Base-by-base conservation (phyloP, 495 filamentous ascomycete species). In the Endocarpon pusillum region DNA sequence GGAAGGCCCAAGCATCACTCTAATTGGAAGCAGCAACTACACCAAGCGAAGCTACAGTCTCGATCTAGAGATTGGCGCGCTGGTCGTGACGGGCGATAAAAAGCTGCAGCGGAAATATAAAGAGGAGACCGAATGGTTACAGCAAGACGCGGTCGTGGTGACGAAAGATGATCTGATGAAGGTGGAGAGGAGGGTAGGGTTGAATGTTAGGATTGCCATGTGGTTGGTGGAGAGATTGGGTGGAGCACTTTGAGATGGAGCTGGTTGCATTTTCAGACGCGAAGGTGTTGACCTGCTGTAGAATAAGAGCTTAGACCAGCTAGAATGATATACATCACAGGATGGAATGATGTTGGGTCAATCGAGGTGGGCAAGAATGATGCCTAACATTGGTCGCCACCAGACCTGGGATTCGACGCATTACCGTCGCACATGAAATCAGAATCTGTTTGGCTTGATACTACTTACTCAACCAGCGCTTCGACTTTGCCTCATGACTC, bases 21-120 rank as follows among this genome's bases (percentile, higher is more conserved):
- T 94, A 2, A 71, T 99, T 3, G 89, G 89, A 0, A 86, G 78
- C 44, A 87, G 79, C 26, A 99, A 99, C 50, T 99, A 94, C 54
- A 99, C 89, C 1, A 86, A 89, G 48, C 64, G 89, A 21, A 89
- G 81, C 46, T 94, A 96, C 48, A 73, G 73, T 28, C 66, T 96
- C 22, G 89, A 99, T 55, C 59, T 99, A 5, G 89, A 99, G 51
- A 73, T 75, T 0, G 85, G 87, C 17, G 75, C 75, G 5, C 43
- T 92, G 35, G 78, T 99, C 20, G 73, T 93, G 19, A 99, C 89
- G 2, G 62, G 63, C 22, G 79, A 94, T 42, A 61, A 73, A 35
- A 66, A 60, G 3, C 51, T 99, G 50, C 84, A 81, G 57, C 59
- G 58, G 41, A 67, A 69, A 38, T 59, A 93, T 30, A 73, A 70